These are phyloP conservation scores for Hymenoscyphus repandus DNA, from an alignment of 2,329 filamentous ascomycete genomes.

Conservation along the genomic window DNA sequence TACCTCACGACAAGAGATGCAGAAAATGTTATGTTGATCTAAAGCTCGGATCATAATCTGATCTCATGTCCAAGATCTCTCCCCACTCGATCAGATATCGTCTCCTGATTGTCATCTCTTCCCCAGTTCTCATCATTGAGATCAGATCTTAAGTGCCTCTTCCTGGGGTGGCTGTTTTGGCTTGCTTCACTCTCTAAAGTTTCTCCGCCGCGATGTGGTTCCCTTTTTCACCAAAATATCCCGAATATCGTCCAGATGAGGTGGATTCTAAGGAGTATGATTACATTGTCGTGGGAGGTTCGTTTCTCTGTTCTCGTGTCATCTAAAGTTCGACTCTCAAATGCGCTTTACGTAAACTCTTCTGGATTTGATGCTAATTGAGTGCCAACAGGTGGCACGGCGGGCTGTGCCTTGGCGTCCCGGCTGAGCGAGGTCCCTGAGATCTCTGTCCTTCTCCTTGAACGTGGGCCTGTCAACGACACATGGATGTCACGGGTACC, in stretches of 20 bases:
- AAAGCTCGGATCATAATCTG: no score
- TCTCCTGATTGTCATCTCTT: no score
- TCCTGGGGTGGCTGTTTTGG: no score
- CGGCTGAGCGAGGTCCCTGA: conserved; percentile 34
- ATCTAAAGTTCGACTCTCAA: no score
- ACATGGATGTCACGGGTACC: conserved; percentile 2
- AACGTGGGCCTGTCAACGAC: conserved; percentile 29
- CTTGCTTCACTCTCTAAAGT: no score
- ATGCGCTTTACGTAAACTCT: background rate
- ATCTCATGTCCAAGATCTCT: no score
- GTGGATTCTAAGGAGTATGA: conserved; percentile 25
- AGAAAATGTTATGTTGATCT: no score
- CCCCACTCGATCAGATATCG: no score
- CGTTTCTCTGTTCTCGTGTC: background rate
- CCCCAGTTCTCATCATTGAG: no score
- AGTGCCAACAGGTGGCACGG: conserved; percentile 33
- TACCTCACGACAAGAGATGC: no score
- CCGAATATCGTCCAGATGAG: background rate
- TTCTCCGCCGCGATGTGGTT: conserved; percentile 1
- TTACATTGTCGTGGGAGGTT: conserved; percentile 37
- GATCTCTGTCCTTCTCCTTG: conserved; percentile 35
- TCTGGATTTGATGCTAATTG: background rate
- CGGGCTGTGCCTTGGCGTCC: conserved; percentile 37
- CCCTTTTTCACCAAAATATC: conserved; percentile 5
- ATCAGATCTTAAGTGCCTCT: no score